Conservation (phyloP, 495 filamentous ascomycete genomes). For the Penicillium arizonense region DNA sequence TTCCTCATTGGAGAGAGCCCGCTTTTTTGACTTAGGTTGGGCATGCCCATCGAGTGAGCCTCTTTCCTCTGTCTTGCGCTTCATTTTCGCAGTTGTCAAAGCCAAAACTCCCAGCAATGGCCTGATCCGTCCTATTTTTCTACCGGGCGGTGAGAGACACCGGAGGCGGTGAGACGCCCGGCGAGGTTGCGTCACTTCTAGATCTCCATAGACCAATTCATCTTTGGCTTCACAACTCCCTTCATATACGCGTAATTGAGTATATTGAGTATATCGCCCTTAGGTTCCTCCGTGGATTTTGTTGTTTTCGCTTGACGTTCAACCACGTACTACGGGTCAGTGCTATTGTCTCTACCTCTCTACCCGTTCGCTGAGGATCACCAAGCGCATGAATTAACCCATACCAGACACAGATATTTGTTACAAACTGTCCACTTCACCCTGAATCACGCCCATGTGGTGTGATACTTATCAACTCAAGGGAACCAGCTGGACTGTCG, state of each 20-base stretch:
- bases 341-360: too few relatives aligned
- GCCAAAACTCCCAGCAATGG: constrained; percentile 4
- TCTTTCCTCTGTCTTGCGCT: constrained; percentile 51
- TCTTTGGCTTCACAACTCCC: too few relatives aligned
- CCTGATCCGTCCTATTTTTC: constrained; percentile 19
- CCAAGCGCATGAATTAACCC: too few relatives aligned
- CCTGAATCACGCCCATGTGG: not conserved
- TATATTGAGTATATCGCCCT: too few relatives aligned
- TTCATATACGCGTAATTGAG: too few relatives aligned
- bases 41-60: constrained; percentile 39
- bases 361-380: too few relatives aligned
- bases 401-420: not conserved
- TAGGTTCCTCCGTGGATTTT: too few relatives aligned
- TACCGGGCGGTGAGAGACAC: constrained; percentile 16
- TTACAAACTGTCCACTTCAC: not conserved
- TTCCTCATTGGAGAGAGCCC: constrained; percentile 49
- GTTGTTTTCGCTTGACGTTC: too few relatives aligned
- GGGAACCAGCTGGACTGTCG: constrained; percentile 6
- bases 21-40: constrained; percentile 46
- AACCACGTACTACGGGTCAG: too few relatives aligned
- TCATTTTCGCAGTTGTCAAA: constrained; percentile 38
- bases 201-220: too few relatives aligned
- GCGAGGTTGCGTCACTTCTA: not conserved
- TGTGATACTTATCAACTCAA: not conserved
- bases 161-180: constrained; percentile 11